Evolutionary conservation across 345 rosid species (phyloP).

Genomic region (Diplotaxis tenuifolia): DNA sequence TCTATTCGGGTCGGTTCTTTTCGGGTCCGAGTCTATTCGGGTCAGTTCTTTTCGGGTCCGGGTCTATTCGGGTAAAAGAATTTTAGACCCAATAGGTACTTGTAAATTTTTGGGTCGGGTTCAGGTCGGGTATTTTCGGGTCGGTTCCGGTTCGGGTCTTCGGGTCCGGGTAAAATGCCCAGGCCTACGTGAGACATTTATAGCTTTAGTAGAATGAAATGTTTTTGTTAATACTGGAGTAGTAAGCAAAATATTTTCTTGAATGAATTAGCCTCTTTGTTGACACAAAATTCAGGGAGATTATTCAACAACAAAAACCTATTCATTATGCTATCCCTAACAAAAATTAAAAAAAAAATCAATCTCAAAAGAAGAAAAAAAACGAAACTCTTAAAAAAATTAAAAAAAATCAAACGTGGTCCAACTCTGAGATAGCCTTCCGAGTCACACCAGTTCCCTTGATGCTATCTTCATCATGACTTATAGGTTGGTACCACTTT

Average conservation of each 20-base stretch:
- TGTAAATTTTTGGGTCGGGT: too few species aligned
- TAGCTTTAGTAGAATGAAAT: not conserved
- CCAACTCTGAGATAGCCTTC: not conserved
- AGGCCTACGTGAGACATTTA: not conserved
- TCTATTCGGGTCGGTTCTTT: too few species aligned
- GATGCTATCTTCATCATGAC: conserved; percentile 40
- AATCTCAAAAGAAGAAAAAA: too few species aligned
- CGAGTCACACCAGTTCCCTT: conserved; percentile 9
- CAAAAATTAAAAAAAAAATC: not conserved
- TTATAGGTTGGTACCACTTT: conserved; percentile 70
- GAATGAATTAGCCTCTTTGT: not conserved
- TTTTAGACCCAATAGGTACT: too few species aligned
- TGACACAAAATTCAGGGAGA: not conserved
- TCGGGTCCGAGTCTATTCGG: too few species aligned
- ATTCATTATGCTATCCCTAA: not conserved
- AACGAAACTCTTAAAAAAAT: not conserved
- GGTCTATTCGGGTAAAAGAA: too few species aligned
- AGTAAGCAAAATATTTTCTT: not conserved
- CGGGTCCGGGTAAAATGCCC: too few species aligned
- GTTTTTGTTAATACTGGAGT: not conserved
- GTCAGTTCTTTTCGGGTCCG: too few species aligned
- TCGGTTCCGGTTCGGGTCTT: too few species aligned
- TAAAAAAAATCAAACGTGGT: conserved; percentile 29
- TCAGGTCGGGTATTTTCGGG: too few species aligned
- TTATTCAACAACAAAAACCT: not conserved